phyloP scores from a whole-genome alignment of 2,329 filamentous ascomycete species.

The Tolypocladium cylindrosporum region DNA sequence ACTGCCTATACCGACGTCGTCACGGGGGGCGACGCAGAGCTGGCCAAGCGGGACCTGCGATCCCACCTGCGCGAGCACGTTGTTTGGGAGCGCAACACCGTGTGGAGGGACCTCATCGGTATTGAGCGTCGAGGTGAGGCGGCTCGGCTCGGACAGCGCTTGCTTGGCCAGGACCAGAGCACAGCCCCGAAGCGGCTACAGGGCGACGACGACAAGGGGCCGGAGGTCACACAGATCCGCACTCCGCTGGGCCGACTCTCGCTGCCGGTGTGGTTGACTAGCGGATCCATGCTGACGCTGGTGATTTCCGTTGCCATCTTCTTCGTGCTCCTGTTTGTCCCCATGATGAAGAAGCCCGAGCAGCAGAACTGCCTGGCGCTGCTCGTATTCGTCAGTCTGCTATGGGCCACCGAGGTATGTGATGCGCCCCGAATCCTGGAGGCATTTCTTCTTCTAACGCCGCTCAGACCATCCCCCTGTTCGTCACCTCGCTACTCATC shows the following conservation, averaged over 20 bases:
- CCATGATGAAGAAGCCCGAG: slow-evolving; percentile 77
- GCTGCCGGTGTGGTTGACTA: slow-evolving; percentile 75
- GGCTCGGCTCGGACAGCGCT: slow-evolving; percentile 75
- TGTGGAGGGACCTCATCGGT: slow-evolving; percentile 98
- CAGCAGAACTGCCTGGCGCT: slow-evolving; percentile 95
- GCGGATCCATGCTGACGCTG: slow-evolving; percentile 69
- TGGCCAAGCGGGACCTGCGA: slow-evolving; percentile 76
- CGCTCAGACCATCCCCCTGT: slow-evolving; percentile 76
- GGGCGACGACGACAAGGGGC: slow-evolving; percentile 65
- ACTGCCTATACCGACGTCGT: slow-evolving; percentile 70
- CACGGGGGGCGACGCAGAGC: slow-evolving; percentile 65
- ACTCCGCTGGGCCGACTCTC: slow-evolving; percentile 73
- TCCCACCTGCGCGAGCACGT: slow-evolving; percentile 92
- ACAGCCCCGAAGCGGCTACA: slow-evolving; percentile 62
- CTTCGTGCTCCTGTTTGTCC: slow-evolving; percentile 59
- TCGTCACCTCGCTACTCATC: slow-evolving; percentile 88
- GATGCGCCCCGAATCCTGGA: background rate
- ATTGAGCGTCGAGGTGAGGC: slow-evolving; percentile 94
- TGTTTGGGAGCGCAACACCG: slow-evolving; percentile 97
- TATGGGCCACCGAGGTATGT: slow-evolving; percentile 90
- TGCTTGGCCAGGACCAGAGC: slow-evolving; percentile 67
- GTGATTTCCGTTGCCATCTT: slow-evolving; percentile 65
- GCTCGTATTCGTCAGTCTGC: slow-evolving; percentile 81
- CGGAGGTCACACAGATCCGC: slow-evolving; percentile 54
- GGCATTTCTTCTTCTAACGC: slow-evolving; percentile 6